Base-by-base conservation (phyloP, 164 flowering plant genomes). In the Vitis rupestris region DNA sequence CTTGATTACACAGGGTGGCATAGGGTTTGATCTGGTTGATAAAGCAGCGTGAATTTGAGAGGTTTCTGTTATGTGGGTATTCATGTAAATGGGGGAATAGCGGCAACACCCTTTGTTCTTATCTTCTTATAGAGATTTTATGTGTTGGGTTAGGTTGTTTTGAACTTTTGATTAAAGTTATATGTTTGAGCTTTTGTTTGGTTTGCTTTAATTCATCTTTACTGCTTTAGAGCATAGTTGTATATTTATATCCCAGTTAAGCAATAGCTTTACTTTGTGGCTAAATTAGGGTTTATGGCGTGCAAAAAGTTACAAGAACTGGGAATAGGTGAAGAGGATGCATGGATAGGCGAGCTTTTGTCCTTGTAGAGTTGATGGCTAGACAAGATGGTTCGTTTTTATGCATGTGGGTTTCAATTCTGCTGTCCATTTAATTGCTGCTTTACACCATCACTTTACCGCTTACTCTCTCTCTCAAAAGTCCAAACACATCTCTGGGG, bases 321-420 rank as follows among this genome's bases (percentile, higher is more conserved):
- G 44, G 7, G 54, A 51, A 58, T 30, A 19, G 13, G 11, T 60
- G 11, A 29, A 64, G 62, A 51, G 29, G 59, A 47, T 59, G 67
- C 69, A 51, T 59, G 37, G 64, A 48, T 14, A 16, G 64, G 11
- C 47, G 49, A 52, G 60, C n/a, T 27, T 59, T 44, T 61, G 51
- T 9, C 50, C 10, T 64, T 44, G 31, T 30, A 27, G 3, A 61
- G 31, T 8, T 17, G 29, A 64, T 59, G 59, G 65, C 6, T 44
- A 47, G 72, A 70, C 70, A 61, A 59, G 68, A 70, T 67, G 37
- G 74, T 75, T 72, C 53, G 52, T 66, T 52, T 63, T 54, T 70
- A 61, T 65, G 79, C 75, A 72, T 76, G 70, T 64, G 72, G 63
- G 58, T 61, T 69, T 16, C 61, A 13, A 54, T 56, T 54, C 59